Base-by-base conservation (phyloP, 352 stramenopile species). In the Pythium sukuiense region DNA sequence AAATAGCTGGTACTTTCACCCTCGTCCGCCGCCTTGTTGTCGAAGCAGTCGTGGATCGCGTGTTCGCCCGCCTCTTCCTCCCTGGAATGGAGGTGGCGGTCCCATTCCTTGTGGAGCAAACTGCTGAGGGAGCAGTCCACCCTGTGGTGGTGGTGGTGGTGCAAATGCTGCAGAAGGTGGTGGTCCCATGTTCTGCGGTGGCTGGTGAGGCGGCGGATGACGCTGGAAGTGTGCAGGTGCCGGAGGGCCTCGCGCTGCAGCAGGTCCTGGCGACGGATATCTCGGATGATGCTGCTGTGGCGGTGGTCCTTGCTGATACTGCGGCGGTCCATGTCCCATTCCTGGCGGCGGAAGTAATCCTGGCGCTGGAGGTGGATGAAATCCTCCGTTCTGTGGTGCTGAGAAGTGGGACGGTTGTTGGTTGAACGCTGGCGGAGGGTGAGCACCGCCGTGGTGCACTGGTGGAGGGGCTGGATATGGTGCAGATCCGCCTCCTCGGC, bases 31-130 rank as follows among this genome's bases (percentile, higher is more conserved):
- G 7, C 52, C 64, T 54, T 71, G 64, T 56, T 65, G 57, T 26
- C 64, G 64, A 52, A 65, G 24, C n/a, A 71, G 43, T 13, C 63
- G 63, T n/a, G 63, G 63, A 62, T 71, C 64, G 26, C 64, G 56
- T 3, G 62, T 54, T 8, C 57, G 48, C 14, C 57, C 57, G 14
- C 64, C 52, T 4, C 49, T 27, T 14, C 49, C 57, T 29, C 53
- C 55, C 6, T 70, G 63, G n/a, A 55, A 61, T 3, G 52, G 63
- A 9, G 45, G 46, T 16, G 52, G 64, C 16, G 49, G 57, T 18
- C 16, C 39, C 39, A 48, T 48, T 24, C 39, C 39, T 24, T 6
- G 39, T 48, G 39, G 39, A 48, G 39, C 39, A 24, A 48, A 48
- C 24, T 52, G 56, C 16, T 52, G 56, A 2, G 56, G 56, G 18